Percentiles rank a stretch among this genome's conserved stretches.
Conservation (phyloP, 1,139 yeast genomes). For the Candida smagusa region DNA sequence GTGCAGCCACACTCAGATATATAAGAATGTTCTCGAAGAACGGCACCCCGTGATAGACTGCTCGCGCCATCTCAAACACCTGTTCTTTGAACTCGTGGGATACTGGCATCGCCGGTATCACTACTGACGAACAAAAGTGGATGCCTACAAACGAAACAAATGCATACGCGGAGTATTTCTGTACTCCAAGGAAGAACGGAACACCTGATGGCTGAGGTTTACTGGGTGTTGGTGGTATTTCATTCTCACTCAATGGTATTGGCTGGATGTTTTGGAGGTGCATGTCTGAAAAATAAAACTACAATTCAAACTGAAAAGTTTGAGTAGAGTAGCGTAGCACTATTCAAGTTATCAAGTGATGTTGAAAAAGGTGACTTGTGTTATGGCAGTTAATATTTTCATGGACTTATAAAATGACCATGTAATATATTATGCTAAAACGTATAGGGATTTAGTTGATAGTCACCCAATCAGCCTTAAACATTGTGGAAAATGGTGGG, state of each 20-base stretch:
- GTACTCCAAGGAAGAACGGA: slow-evolving; percentile 20
- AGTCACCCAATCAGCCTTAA: no score
- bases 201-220: background rate
- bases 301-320: no score
- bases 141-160: slow-evolving; percentile 57
- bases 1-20: slow-evolving; percentile 46
- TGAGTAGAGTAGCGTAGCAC: no score
- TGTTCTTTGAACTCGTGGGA: slow-evolving; percentile 49
- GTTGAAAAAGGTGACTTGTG: no score
- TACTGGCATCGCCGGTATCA: slow-evolving; percentile 48
- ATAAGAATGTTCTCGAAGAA: slow-evolving; percentile 48
- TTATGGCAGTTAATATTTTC: no score
- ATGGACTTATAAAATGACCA: no score
- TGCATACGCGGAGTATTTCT: slow-evolving; percentile 62
- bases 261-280: slow-evolving; percentile 6
- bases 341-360: no score
- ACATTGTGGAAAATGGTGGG: no score
- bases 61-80: slow-evolving; percentile 57
- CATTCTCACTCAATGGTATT: slow-evolving; percentile 1
- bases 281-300: no score
- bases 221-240: no score
- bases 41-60: slow-evolving; percentile 54
- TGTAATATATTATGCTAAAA: no score
- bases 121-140: slow-evolving; percentile 55
- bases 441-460: no score